Conservation (phyloP, 305 asterid species). For the Fraxinus dipetala region DNA sequence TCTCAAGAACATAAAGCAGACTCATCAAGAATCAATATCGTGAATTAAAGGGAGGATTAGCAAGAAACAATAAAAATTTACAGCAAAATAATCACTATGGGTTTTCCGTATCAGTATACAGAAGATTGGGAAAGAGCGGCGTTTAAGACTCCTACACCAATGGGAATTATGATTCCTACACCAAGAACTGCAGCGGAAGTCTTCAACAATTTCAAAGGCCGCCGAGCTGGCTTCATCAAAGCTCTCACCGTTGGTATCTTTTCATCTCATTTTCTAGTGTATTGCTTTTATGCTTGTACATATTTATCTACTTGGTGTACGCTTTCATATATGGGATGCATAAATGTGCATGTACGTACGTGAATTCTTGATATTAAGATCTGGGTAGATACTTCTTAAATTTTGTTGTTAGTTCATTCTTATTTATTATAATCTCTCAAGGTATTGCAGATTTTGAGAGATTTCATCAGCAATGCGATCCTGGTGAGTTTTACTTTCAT, state of each 20-base stretch:
- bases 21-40: not conserved
- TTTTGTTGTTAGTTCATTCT: not conserved
- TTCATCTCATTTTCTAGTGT: not conserved
- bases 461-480: not conserved
- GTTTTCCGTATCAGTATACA: not conserved
- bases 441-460: not conserved
- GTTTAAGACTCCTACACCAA: not conserved
- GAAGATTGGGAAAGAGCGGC: not conserved
- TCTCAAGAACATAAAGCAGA: not conserved
- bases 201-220: not conserved
- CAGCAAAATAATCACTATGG: not conserved
- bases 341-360: not conserved
- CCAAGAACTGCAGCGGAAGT: not conserved
- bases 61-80: not conserved
- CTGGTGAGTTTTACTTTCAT: not conserved
- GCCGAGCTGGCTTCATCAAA: not conserved
- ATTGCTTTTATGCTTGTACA: not conserved
- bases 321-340: not conserved
- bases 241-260: not conserved
- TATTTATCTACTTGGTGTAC: not conserved
- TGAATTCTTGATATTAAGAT: not conserved
- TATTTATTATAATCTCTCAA: not conserved
- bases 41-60: not conserved
- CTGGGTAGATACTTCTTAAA: not conserved
- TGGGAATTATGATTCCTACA: not conserved